Base-by-base conservation (phyloP, 2,329 filamentous ascomycete genomes). In the Fusarium pseudoanthophilum region DNA sequence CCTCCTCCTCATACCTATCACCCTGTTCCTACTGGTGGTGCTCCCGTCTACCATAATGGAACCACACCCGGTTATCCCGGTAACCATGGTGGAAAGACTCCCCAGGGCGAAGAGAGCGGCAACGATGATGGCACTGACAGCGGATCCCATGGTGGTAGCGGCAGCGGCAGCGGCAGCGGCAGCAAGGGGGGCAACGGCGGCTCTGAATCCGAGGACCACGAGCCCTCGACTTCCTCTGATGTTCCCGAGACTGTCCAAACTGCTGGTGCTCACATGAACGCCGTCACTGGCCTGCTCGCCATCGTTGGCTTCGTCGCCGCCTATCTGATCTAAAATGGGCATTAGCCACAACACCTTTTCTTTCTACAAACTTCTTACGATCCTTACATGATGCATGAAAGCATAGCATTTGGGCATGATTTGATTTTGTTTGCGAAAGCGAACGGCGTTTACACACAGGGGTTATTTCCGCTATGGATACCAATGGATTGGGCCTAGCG, bases 281-380 rank as follows among this genome's bases (percentile, higher is more conserved):
- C 72, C 11, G 80, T 78, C 45, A 81, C 80, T 36, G 80, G 80
- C 28, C 76, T 82, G 16, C 77, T 84, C 30, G 84, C 81, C 11
- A 77, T 80, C 18, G 76, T 82, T 30, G 85, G 84, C 28, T 64
- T 85, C 37, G 72, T 82, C 15, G 84, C 80, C 52, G 84, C 79
- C 60, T 84, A 81, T 73, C 77, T 87, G 64, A 65, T 87, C 60
- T 87, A 83, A 82, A 55, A 28, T 43, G 53, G 48, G 34, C 34
- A 55, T 42, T 60, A 45, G 42, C 48, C 26, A 39, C 20, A 46
- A 48, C 20, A 46, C 26, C 34, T 39, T 43, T 61, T 37, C 7
- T 28, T 20, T 21, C 26, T 48, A 21, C 45, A 66, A 72, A 63
- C 48, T 73, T 69, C 64, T 69, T 66, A 75, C 73, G 73, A 75